Evolutionary conservation across 2,329 filamentous ascomycete species (phyloP), one percentile per base, ranked within the genome.

Genomic region (Amylocarpus encephaloides): DNA sequence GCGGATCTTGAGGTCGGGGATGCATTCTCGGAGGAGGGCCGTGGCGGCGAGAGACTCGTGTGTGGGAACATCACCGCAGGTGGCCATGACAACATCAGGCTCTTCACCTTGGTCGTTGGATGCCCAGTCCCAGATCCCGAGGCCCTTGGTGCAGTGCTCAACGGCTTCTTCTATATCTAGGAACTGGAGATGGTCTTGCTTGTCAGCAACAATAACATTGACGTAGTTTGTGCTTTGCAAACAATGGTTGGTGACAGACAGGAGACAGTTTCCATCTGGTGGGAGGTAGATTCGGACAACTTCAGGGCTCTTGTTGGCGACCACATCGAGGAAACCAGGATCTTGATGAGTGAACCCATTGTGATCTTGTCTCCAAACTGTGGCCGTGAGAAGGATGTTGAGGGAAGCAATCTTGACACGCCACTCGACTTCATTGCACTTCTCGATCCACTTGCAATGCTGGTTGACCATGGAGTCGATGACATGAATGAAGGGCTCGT

Each of bases 371-470:
- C 86, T 74, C 86, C 86, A 90, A 51, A 90, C 85, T 6, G 87
- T 86, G 1, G 84, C 81, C 1, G 86, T 90, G 48, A 90, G 75
- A 12, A 91, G 76, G 58, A 90, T 89, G 70, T 91, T 91, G 59
- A 91, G 78, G 0, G 85, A 89, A 7, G 85, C 77, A 10, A 90
- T 72, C 66, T 83, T 83, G 59, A 74, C 78, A 46, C 86, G 80
- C 86, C 86, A 91, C 61, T 86, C 80, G 16, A 90, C 82, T 63
- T 90, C 86, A n/a, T 82, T 72, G 57, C 82, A 86, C 70, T 90
- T 91, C 67, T 91, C 86, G 45, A 90, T 77, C 86, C 86, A 90
- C 67, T 91, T 91, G 73, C 85, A 88, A 70, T 91, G 86, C 71
- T 47, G 45, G 66, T 88, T 89, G 53, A 91, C 86, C 86, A 91